Conservation (phyloP, 2,329 filamentous ascomycete species). For the Colletotrichum sp. region DNA sequence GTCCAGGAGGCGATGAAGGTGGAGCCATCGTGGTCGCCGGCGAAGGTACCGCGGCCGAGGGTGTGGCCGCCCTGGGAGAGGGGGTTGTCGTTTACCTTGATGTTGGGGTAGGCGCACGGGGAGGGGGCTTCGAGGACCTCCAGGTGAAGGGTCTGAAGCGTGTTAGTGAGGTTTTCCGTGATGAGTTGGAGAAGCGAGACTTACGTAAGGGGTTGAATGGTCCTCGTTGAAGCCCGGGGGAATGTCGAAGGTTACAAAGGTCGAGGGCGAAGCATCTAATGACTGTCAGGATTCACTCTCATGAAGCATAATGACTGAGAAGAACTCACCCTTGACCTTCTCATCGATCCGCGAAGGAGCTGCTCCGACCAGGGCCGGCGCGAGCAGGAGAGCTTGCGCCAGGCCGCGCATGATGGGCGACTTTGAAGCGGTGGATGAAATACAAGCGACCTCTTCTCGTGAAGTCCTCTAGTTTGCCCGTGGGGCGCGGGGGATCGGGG, state of each 20-base stretch:
- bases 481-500: neutral
- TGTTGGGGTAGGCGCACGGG: constrained; percentile 51
- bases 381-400: constrained; percentile 33
- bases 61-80: constrained; percentile 43
- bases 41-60: constrained; percentile 46
- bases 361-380: constrained; percentile 37
- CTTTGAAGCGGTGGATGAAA: neutral
- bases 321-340: neutral
- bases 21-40: constrained; percentile 36
- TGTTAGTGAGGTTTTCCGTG: neutral
- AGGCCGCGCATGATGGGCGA: constrained; percentile 13
- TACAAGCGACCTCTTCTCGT: neutral
- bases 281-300: neutral
- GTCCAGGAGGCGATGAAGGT: constrained; percentile 50
- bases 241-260: constrained; percentile 21
- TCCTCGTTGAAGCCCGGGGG: constrained; percentile 10
- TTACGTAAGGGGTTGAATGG: constrained; percentile 4
- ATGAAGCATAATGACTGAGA: neutral
- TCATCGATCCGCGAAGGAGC: constrained; percentile 16
- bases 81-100: constrained; percentile 50
- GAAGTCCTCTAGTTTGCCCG: neutral
- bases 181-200: neutral
- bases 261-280: constrained; percentile 2
- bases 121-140: constrained; percentile 48
- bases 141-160: constrained; percentile 41